These are phyloP conservation scores for Amphirosellinia nigrospora DNA, from an alignment of 495 filamentous ascomycete species.

Conservation along the genomic window DNA sequence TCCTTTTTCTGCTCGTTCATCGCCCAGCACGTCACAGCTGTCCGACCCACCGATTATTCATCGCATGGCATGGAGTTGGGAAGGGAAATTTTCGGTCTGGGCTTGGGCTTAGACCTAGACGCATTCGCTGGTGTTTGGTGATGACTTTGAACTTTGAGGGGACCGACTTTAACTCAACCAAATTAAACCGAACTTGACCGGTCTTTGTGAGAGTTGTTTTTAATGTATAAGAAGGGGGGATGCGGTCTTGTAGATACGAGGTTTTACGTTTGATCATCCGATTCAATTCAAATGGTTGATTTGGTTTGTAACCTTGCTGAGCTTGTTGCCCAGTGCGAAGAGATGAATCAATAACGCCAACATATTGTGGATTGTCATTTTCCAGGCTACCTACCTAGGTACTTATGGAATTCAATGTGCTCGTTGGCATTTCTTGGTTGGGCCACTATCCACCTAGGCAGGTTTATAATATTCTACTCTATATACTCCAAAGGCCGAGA, in stretches of 20 bases:
- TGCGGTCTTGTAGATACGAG: neutral
- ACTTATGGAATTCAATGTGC: too few species aligned
- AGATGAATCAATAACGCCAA: neutral
- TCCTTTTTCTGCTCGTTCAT: neutral
- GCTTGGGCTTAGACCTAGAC: constrained; percentile 8
- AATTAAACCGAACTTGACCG: neutral
- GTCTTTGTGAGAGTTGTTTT: neutral
- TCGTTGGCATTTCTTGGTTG: too few species aligned
- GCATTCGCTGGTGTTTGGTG: constrained; percentile 21
- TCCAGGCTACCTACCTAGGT: too few species aligned
- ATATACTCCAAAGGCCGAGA: too few species aligned
- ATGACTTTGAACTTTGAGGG: neutral
- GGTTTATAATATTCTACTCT: too few species aligned
- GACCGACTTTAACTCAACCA: neutral
- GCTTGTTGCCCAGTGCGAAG: neutral
- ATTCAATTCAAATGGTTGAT: neutral
- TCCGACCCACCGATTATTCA: neutral
- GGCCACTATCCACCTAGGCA: too few species aligned
- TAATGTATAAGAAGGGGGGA: neutral
- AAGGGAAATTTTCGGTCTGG: neutral
- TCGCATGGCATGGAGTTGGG: constrained; percentile 25
- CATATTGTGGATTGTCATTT: neutral
- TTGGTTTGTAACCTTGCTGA: neutral
- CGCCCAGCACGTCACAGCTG: neutral
- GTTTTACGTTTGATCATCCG: neutral